Evolutionary conservation across 2,329 filamentous ascomycete species (phyloP).

Genomic region (Simplicillium aogashimaense): DNA sequence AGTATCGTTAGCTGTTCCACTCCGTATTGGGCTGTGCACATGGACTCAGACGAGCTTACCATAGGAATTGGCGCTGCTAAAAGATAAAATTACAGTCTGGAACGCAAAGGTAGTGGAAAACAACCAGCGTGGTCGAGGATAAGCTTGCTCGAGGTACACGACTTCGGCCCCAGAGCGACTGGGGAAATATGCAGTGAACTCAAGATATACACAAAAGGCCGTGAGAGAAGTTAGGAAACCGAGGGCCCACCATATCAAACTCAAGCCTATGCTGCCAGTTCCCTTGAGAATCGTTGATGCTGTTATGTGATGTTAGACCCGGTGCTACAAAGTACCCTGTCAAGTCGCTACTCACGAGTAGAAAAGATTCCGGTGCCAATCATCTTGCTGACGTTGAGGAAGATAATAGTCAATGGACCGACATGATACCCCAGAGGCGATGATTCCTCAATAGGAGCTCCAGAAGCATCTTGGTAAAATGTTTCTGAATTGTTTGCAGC

Average conservation of each 20-base stretch:
- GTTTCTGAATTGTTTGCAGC: conserved; percentile 32
- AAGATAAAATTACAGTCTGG: conserved; percentile 47
- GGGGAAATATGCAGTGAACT: conserved; percentile 49
- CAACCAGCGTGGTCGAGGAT: conserved; percentile 47
- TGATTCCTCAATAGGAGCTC: conserved; percentile 41
- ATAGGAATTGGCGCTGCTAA: conserved; percentile 50
- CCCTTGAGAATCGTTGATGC: conserved; percentile 41
- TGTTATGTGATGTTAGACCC: conserved; percentile 11
- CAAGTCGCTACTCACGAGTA: conserved; percentile 33
- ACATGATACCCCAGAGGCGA: conserved; percentile 46
- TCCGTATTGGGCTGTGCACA: no score
- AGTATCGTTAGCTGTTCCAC: no score
- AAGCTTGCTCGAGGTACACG: conserved; percentile 54
- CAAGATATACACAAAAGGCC: conserved; percentile 45
- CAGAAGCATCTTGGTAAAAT: conserved; percentile 43
- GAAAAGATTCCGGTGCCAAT: conserved; percentile 47
- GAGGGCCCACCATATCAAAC: conserved; percentile 49
- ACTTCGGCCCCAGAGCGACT: conserved; percentile 51
- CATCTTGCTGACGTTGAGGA: conserved; percentile 46
- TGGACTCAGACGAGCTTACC: conserved; percentile 24
- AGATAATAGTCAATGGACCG: conserved; percentile 37
- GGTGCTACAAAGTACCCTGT: background rate
- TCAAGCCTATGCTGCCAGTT: conserved; percentile 47
- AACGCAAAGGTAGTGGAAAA: conserved; percentile 50
- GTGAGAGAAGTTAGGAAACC: conserved; percentile 43